These are phyloP conservation scores for Rosa chinensis DNA, from an alignment of 306 rosid species.

Conservation along the genomic window DNA sequence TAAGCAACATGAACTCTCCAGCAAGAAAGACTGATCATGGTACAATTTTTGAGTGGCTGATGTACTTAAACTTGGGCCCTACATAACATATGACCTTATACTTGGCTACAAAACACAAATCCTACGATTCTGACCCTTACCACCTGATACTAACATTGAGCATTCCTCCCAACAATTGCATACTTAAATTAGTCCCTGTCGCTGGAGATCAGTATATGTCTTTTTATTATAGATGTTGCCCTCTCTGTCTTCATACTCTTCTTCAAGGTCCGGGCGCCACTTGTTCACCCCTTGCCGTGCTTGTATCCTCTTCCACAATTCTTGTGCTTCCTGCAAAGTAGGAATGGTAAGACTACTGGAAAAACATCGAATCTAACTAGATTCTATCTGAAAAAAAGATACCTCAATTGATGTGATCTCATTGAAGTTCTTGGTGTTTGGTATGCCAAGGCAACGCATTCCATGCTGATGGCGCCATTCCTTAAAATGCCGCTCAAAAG, in stretches of 20 bases:
- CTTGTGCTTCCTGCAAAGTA: constrained; percentile 84
- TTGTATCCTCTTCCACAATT: constrained; percentile 91
- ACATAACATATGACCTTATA: not conserved
- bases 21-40: too few species aligned
- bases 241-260: constrained; percentile 98
- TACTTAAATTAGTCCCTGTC: constrained; percentile 83
- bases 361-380: not conserved
- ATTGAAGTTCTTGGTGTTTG: constrained; percentile 94
- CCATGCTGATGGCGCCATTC: constrained; percentile 99
- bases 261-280: constrained; percentile 99
- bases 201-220: constrained; percentile 93
- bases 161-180: constrained; percentile 1
- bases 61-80: not conserved
- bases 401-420: constrained; percentile 98
- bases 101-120: not conserved
- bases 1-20: too few species aligned
- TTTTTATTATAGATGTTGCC: constrained; percentile 97
- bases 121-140: not conserved
- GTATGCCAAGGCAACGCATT: constrained; percentile 99
- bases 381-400: constrained; percentile 2
- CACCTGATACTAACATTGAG: not conserved
- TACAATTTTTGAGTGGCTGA: not conserved
- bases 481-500: constrained; percentile 95
- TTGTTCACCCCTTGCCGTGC: constrained; percentile 85
- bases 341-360: constrained; percentile 10